Conservation (phyloP, 2,329 filamentous ascomycete genomes). For the Trichoderma citrinoviride region DNA sequence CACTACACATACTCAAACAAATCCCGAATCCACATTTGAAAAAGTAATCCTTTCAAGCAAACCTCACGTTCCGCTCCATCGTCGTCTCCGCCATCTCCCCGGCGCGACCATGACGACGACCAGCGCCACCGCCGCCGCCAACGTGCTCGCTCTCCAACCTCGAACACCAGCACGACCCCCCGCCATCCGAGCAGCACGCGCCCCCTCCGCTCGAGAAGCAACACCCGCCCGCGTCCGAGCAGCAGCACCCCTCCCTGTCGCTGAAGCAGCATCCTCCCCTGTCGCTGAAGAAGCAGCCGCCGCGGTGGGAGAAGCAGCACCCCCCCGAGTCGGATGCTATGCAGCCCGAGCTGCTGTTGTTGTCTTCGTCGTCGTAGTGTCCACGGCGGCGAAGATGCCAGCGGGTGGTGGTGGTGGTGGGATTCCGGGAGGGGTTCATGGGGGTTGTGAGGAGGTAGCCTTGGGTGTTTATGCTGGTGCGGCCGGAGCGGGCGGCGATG, state of each 20-base stretch:
- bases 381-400: no score
- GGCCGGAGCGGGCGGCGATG: not conserved
- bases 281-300: slow-evolving; percentile 19
- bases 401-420: not conserved
- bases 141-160: not conserved
- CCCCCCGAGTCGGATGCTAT: slow-evolving; percentile 9
- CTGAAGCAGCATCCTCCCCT: slow-evolving; percentile 22
- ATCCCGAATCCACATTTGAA: not conserved
- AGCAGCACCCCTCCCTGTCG: slow-evolving; percentile 21
- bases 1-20: not conserved
- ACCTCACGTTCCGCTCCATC: not conserved
- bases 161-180: not conserved
- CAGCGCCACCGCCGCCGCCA: no score
- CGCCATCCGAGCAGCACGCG: not conserved
- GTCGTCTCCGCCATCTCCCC: no score
- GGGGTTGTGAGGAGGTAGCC: slow-evolving; percentile 14
- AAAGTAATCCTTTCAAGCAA: not conserved
- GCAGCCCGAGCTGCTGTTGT: not conserved
- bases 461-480: slow-evolving; percentile 11
- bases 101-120: no score
- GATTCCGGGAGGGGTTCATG: slow-evolving; percentile 1
- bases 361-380: not conserved
- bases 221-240: slow-evolving; percentile 20
- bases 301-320: slow-evolving; percentile 23
- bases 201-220: slow-evolving; percentile 20